phyloP scores from a whole-genome alignment of 768 basidiomycete genomes.

The Mycena epipterygia region DNA sequence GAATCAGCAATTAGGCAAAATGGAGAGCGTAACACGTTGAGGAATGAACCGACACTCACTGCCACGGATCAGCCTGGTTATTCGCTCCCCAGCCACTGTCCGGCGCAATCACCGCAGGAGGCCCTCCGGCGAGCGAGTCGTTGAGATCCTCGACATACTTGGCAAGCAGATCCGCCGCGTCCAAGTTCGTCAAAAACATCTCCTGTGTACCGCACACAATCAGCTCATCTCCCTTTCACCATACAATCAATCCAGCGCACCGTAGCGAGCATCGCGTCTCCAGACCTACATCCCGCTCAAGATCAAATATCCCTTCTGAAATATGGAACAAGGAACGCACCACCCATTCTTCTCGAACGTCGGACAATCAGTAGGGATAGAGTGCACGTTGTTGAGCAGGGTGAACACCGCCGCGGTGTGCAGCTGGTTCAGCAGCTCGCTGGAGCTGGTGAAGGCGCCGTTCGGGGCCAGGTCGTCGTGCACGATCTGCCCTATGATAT shows the following conservation, averaged over 20 bases:
- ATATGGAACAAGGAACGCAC: neutral
- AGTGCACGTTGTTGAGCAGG: constrained; percentile 42
- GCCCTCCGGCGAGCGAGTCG: constrained; percentile 41
- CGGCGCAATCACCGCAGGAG: constrained; percentile 45
- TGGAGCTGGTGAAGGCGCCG: constrained; percentile 34
- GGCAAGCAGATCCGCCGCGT: constrained; percentile 40
- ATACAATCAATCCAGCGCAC: constrained; percentile 28
- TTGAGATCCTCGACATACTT: constrained; percentile 45
- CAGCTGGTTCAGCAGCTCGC: constrained; percentile 37
- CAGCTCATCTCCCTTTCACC: neutral
- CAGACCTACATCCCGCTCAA: constrained; percentile 23
- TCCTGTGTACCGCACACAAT: constrained; percentile 35
- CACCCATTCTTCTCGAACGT: constrained; percentile 49
- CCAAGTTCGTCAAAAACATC: constrained; percentile 47
- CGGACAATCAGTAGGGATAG: constrained; percentile 43
- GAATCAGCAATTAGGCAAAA: neutral
- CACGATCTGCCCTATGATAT: constrained; percentile 40
- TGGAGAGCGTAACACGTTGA: neutral
- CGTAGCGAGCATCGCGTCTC: constrained; percentile 44
- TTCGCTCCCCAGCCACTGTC: constrained; percentile 48
- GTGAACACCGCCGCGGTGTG: constrained; percentile 39
- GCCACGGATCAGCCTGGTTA: constrained; percentile 47
- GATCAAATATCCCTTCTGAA: neutral
- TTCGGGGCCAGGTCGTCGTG: constrained; percentile 38
- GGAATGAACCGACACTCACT: constrained; percentile 36